Evolutionary conservation across 192 early-diverging fungal species (phyloP).

Genomic region (Mortierella alpina): DNA sequence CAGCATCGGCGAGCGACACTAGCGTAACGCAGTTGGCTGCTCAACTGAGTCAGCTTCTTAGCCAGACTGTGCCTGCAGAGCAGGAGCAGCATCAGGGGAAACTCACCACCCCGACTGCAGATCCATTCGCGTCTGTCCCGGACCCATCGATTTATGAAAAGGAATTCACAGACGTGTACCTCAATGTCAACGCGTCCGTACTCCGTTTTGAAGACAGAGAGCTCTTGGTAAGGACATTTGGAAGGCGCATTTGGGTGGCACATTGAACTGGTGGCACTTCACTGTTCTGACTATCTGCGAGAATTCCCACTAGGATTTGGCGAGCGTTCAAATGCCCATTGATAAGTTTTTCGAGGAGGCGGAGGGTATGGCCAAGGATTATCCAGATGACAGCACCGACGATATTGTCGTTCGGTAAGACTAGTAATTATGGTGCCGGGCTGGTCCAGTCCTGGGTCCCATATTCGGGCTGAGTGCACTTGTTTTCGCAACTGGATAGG

Average conservation of each 20-base stretch:
- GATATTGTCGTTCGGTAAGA: slow-evolving; percentile 41
- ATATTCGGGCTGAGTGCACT: no score
- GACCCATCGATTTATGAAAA: slow-evolving; percentile 45
- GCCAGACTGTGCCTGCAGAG: background rate
- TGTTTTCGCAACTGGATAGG: background rate
- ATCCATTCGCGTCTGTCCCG: slow-evolving; percentile 5
- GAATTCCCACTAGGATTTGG: slow-evolving; percentile 43
- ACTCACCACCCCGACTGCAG: background rate
- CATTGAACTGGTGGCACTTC: background rate
- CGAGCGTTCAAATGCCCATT: slow-evolving; percentile 56
- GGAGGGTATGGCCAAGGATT: slow-evolving; percentile 38
- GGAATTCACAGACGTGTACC: slow-evolving; percentile 16
- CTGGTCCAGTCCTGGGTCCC: no score
- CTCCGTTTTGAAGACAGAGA: slow-evolving; percentile 35
- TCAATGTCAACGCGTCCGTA: slow-evolving; percentile 21
- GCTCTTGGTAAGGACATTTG: slow-evolving; percentile 35
- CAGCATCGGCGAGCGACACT: background rate
- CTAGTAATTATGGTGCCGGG: no score
- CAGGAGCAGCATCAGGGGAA: background rate
- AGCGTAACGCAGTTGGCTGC: slow-evolving; percentile 9
- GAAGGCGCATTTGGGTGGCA: background rate
- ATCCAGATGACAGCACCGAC: slow-evolving; percentile 38
- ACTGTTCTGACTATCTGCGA: background rate
- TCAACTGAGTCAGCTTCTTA: slow-evolving; percentile 10
- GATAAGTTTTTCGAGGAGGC: slow-evolving; percentile 55